phyloP scores from a whole-genome alignment of 176 grass and related monocot genomes.

The Paspalum vaginatum region DNA sequence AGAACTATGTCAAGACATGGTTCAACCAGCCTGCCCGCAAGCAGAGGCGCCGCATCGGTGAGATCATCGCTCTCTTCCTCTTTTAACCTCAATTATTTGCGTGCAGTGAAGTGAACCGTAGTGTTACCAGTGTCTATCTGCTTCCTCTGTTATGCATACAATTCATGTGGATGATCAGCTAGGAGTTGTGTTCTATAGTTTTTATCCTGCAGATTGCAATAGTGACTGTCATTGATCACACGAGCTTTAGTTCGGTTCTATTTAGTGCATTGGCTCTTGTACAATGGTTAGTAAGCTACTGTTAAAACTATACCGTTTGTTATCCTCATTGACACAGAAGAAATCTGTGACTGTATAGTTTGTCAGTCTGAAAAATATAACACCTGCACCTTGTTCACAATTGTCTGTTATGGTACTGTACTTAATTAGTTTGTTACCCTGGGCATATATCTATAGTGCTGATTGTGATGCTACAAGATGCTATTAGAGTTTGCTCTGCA shows the following conservation, averaged over 20 bases:
- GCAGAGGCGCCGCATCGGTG: constrained; percentile 74
- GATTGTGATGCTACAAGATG: not conserved
- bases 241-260: not conserved
- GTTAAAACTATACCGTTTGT: not conserved
- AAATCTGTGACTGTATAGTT: not conserved
- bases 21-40: constrained; percentile 95
- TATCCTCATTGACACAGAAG: not conserved
- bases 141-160: not conserved
- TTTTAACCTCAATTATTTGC: too few species aligned
- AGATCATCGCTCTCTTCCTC: not conserved
- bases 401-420: not conserved
- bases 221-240: not conserved
- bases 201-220: not conserved
- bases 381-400: too few species aligned
- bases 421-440: not conserved
- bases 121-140: too few species aligned
- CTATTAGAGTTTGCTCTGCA: too few species aligned
- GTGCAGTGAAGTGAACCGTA: not conserved
- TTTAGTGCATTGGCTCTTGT: not conserved
- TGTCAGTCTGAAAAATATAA: not conserved
- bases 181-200: not conserved
- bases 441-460: not conserved
- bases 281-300: not conserved
- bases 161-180: not conserved
- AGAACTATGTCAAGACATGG: constrained; percentile 85